Base-by-base conservation (phyloP, 2,329 filamentous ascomycete species). In the Raffaelea deltoideospora region DNA sequence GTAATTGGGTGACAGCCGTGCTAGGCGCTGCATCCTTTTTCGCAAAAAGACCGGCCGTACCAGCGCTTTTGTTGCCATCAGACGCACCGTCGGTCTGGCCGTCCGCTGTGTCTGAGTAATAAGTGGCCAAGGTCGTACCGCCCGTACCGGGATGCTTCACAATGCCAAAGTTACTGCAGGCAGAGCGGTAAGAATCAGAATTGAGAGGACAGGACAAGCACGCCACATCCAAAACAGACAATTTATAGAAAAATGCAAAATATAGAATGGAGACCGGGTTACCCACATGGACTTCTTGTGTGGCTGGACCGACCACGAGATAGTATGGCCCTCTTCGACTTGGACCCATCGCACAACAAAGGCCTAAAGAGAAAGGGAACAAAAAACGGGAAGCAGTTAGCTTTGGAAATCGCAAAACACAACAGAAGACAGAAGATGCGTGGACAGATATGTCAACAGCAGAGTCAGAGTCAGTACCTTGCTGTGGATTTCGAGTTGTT, bases 341-440 rank as follows among this genome's bases (percentile, higher is more conserved):
- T 85, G 80, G 48, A 95, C 83, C 88, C 90, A 98, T 53, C 90
- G 85, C 39, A 98, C 84, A 49, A 98, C 86, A 61, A 98, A 98
- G 45, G 86, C 94, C 90, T 96, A n/a, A 6, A 28, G 9, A n/a
- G 10, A 28, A n/a, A n/a, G n/a, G n/a, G 9, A 28, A 18, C 28
- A 17, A 17, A 30, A 13, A 13, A 30, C 28, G 28, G n/a, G 26
- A 3, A 30, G 19, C 13, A 23, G 18, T 32, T 23, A 23, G 24
- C 28, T 15, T 13, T 15, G 5, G 21, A 17, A 10, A 18, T 8
- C n/a, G 2, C n/a, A 15, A 29, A 14, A 17, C 15, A 20, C 8
- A 14, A 20, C n/a, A 3, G 15, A 14, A 28, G 27, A 10, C 27
- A 5, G 27, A 10, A 28, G 14, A 9, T 9, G 27, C 20, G n/a